Evolutionary conservation across 805 yeast genomes (phyloP), one percentile per base, ranked within the genome.

Genomic region (Wickerhamomyces bovis): DNA sequence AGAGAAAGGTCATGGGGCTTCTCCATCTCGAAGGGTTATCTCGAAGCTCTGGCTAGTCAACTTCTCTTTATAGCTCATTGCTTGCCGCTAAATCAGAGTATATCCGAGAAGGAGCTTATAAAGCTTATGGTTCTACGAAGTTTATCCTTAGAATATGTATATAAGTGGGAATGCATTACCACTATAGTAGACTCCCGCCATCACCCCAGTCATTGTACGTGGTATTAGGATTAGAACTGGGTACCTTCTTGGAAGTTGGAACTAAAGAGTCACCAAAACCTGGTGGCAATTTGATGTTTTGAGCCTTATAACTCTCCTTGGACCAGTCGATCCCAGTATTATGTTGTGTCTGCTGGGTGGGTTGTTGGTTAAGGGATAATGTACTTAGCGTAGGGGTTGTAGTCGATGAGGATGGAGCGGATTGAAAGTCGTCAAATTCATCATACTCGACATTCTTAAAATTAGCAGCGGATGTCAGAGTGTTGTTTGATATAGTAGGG

Each of bases 211-310:
- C 47, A 31, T 21, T 42, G 43, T 42, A 49, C 19, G 44, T 41
- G 16, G 43, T 42, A 39, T 42, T 41, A 8, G 35, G 16, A 5
- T 39, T 22, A 22, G 15, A 44, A 15, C 13, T 20, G 15, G 18
- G 30, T 41, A 45, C 19, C 49, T 65, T 52, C 49, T 64, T 31
- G 5, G 35, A 42, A 63, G 72, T 43, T 58, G 73, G 56, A 26
- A 55, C 51, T n/a, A 70, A 48, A 7, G 68, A 53, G 28, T 64
- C 60, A 1, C 71, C 68, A 44, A 71, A 71, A 6, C 76, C 75
- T 2, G 75, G 76, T 18, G 76, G 76, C 9, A 67, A 54, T 35
- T 61, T 48, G 22, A 49, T 43, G 25, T 49, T 49, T 33, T 43
- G 47, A 3, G 46, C 40, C 39, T 49, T 47, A 20, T 48, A 48